phyloP scores from a whole-genome alignment of 140 eudicot species.

The Senecio squalidus region DNA sequence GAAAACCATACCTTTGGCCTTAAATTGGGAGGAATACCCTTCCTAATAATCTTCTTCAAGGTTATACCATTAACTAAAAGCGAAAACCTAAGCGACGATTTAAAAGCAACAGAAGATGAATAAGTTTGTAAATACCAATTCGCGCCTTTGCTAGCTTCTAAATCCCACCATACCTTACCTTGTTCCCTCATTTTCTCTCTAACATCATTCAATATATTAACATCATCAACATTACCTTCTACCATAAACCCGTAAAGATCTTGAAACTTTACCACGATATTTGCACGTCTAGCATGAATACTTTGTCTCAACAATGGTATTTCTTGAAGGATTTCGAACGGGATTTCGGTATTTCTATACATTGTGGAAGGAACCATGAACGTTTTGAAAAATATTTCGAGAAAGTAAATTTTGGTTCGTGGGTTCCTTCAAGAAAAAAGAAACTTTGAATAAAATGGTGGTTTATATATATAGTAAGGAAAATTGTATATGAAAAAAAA shows the following conservation, averaged over 20 bases:
- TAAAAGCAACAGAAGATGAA: slow-evolving; percentile 38
- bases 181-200: slow-evolving; percentile 89
- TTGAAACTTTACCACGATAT: slow-evolving; percentile 82
- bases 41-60: slow-evolving; percentile 70
- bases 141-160: slow-evolving; percentile 83
- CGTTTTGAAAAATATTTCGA: slow-evolving; percentile 15
- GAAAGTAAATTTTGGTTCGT: slow-evolving; percentile 17
- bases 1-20: slow-evolving; percentile 93
- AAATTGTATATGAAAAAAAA: background rate
- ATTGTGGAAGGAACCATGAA: slow-evolving; percentile 37
- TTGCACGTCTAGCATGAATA: slow-evolving; percentile 91
- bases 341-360: slow-evolving; percentile 49
- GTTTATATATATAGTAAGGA: slow-evolving; percentile 12
- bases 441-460: slow-evolving; percentile 17
- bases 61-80: slow-evolving; percentile 69
- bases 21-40: slow-evolving; percentile 79
- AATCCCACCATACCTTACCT: slow-evolving; percentile 89
- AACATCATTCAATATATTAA: slow-evolving; percentile 88
- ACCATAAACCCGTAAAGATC: slow-evolving; percentile 91
- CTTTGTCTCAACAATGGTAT: slow-evolving; percentile 68
- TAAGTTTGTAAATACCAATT: slow-evolving; percentile 77
- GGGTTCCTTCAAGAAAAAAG: slow-evolving; percentile 23
- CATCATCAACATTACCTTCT: slow-evolving; percentile 99
- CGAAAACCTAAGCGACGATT: slow-evolving; percentile 59
- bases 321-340: slow-evolving; percentile 49